Base-by-base conservation (phyloP, 2,329 filamentous ascomycete genomes). In the Stemphylium beticola region DNA sequence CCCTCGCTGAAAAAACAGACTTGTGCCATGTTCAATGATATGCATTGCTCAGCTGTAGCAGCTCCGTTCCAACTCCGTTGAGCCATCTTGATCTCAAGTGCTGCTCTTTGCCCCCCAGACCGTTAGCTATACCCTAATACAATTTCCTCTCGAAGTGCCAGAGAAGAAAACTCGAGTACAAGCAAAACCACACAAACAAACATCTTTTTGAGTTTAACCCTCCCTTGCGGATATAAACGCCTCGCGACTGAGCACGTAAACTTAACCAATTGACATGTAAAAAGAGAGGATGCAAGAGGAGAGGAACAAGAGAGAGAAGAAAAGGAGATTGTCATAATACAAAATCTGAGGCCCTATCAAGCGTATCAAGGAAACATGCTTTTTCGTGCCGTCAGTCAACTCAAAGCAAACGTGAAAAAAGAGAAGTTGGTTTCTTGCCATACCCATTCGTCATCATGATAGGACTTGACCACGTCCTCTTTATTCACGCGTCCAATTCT, bases 211-310 rank as follows among this genome's bases (percentile, higher is more conserved):
- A 60, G 52, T 62, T 62, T 60, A 54, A 46, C 56, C 64, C 60
- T 62, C 62, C 65, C 60, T 62, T 61, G 64, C 64, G 49, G 59
- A 58, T 65, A 55, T 64, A 48, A 66, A 69, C 66, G 61, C 64
- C 61, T 57, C 49, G 62, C 62, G 55, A 56, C 44, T 61, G 62
- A 60, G 59, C 56, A 60, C 48, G 49, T 58, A 62, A 62, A 46
- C 37, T 46, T 52, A 62, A 62, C 58, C 57, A 62, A 64, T 50
- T 50, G 50, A 64, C 57, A 48, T 37, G 58, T 45, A 39, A 60
- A 71, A 64, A 67, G 69, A 69, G 64, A 66, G 68, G 63, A 70
- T 67, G 68, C 68, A 71, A 66, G 61, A 62, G 67, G 57, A 65
- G 63, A 66, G 51, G 60, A 45, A 56, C 53, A 58, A 55, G 58